Percentiles rank a stretch among this genome's conserved stretches.
These are phyloP conservation scores for Picochlorum sp. DNA, from an alignment of 139 green algal species.

Conservation along the genomic window DNA sequence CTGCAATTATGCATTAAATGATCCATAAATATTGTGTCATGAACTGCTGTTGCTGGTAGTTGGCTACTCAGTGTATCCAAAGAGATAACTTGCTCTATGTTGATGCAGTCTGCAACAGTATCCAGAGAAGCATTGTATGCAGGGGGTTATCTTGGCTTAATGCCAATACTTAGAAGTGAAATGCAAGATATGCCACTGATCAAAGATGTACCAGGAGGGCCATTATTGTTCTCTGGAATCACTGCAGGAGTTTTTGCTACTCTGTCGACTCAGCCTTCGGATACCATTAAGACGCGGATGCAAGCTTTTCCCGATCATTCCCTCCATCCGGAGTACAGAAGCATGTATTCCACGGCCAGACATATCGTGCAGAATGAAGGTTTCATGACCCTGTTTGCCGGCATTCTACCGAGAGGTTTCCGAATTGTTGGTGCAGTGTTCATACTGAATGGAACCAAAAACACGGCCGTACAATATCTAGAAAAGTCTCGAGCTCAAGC, in stretches of 20 bases:
- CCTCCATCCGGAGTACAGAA: constrained; percentile 12
- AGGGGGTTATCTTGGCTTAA: constrained; percentile 66
- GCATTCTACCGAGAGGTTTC: constrained; percentile 10
- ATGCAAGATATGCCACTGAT: constrained; percentile 20
- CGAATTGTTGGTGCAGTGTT: constrained; percentile 21
- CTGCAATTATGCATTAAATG: neutral
- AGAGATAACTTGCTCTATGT: neutral
- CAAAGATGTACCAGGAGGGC: constrained; percentile 18
- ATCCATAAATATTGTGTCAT: neutral
- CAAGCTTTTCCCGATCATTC: constrained; percentile 28
- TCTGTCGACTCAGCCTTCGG: constrained; percentile 63
- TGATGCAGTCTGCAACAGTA: constrained; percentile 23
- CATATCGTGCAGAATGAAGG: constrained; percentile 13
- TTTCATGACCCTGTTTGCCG: constrained; percentile 10
- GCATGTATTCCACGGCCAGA: constrained; percentile 1
- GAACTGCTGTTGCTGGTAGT: no score
- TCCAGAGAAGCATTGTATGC: constrained; percentile 69
- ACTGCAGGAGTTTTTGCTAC: constrained; percentile 58
- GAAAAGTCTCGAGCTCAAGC: neutral
- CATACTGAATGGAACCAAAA: constrained; percentile 16
- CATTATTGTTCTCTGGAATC: constrained; percentile 45
- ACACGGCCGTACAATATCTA: neutral
- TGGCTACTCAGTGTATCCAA: no score
- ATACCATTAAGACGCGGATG: constrained; percentile 84
- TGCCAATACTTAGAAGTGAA: constrained; percentile 46